phyloP scores from a whole-genome alignment of 257 asterid species.

The Salvia rosmarinus region DNA sequence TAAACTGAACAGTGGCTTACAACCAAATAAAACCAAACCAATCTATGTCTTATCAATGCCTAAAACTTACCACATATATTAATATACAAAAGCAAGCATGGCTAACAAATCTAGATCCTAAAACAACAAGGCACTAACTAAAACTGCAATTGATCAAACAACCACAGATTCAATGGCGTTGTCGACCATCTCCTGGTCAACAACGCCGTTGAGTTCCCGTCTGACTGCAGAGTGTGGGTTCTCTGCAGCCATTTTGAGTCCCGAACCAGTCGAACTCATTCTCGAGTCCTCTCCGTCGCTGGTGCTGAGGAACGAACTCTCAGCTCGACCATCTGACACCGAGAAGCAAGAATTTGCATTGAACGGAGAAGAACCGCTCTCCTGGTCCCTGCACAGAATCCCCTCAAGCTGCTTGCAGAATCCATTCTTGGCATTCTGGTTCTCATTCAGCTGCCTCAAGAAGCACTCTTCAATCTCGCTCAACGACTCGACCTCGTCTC shows the following conservation, averaged over 20 bases:
- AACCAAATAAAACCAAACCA: slow-evolving; percentile 47
- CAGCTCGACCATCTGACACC: slow-evolving; percentile 51
- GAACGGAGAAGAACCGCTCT: slow-evolving; percentile 45
- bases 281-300: slow-evolving; percentile 70
- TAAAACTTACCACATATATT: slow-evolving; percentile 35
- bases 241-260: slow-evolving; percentile 29
- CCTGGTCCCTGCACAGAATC: slow-evolving; percentile 54
- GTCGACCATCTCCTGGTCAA: slow-evolving; percentile 38
- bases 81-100: slow-evolving; percentile 54
- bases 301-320: slow-evolving; percentile 55
- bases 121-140: slow-evolving; percentile 29
- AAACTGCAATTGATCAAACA: no score
- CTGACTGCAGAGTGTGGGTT: slow-evolving; percentile 10
- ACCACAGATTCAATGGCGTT: slow-evolving; percentile 41
- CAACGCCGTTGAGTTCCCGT: slow-evolving; percentile 29
- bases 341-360: slow-evolving; percentile 49
- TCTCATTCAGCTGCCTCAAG: slow-evolving; percentile 71
- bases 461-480: slow-evolving; percentile 80
- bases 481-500: slow-evolving; percentile 67
- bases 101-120: slow-evolving; percentile 27
- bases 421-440: slow-evolving; percentile 74
- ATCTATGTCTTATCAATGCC: slow-evolving; percentile 34
- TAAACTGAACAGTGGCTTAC: slow-evolving; percentile 59
- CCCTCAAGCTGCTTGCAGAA: slow-evolving; percentile 81
- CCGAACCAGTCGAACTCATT: slow-evolving; percentile 34